phyloP scores from a whole-genome alignment of 257 asterid genomes.

The Solanum chmielewskii region DNA sequence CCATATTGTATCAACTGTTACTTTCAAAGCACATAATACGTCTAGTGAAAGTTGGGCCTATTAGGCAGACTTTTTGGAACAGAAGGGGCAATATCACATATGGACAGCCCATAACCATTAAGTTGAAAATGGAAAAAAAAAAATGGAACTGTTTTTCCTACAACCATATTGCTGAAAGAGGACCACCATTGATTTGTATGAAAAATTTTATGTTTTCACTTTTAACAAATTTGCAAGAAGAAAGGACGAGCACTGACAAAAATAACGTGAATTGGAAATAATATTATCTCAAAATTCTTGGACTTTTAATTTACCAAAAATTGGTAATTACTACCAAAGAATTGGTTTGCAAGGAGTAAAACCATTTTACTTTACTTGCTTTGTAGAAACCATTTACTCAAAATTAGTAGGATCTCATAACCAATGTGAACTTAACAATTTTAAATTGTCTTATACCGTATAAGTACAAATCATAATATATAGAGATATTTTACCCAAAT shows the following conservation, averaged over 20 bases:
- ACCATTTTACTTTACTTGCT: background rate
- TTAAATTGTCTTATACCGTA: background rate
- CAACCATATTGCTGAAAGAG: background rate
- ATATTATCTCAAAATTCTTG: background rate
- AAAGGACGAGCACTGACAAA: background rate
- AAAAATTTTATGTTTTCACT: background rate
- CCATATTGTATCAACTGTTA: background rate
- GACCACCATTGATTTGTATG: background rate
- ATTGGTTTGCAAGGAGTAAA: background rate
- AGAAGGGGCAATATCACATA: background rate
- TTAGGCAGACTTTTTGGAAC: background rate
- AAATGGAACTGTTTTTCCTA: constrained; percentile 2
- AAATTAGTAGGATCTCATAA: background rate
- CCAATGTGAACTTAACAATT: background rate
- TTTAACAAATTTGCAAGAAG: background rate
- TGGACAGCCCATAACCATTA: constrained; percentile 12
- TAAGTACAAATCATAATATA: background rate
- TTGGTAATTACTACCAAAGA: background rate
- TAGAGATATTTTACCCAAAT: background rate
- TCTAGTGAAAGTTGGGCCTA: constrained; percentile 11
- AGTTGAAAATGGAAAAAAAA: constrained; percentile 5
- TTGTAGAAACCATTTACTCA: background rate
- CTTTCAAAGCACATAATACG: background rate
- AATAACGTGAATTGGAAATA: background rate
- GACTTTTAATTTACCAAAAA: background rate